phyloP scores from a whole-genome alignment of 306 rosid genomes.

The Carpinus fangiana region DNA sequence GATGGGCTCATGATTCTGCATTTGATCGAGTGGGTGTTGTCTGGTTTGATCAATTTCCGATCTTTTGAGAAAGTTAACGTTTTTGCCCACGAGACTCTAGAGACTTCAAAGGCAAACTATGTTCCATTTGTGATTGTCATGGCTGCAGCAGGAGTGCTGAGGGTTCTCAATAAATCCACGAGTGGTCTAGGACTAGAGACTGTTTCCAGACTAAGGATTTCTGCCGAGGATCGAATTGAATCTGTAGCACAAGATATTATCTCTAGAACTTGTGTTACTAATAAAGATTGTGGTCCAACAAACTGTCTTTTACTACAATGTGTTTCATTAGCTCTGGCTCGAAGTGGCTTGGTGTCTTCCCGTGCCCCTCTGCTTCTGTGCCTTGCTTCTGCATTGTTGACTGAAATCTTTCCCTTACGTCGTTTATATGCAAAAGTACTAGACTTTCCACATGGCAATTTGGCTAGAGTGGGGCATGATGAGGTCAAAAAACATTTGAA shows the following conservation, averaged over 20 bases:
- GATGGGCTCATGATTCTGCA: constrained; percentile 75
- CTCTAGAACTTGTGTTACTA: constrained; percentile 30
- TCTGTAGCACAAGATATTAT: constrained; percentile 47
- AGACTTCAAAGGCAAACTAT: constrained; percentile 41
- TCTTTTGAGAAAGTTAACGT: constrained; percentile 42
- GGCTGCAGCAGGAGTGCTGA: constrained; percentile 80
- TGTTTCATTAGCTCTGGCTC: constrained; percentile 61
- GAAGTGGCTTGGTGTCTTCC: constrained; percentile 57
- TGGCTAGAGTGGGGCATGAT: constrained; percentile 35
- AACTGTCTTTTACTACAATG: constrained; percentile 62
- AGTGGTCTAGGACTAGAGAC: constrained; percentile 41
- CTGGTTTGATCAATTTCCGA: constrained; percentile 48
- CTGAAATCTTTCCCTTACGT: constrained; percentile 72
- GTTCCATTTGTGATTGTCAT: constrained; percentile 64
- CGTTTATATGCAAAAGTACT: constrained; percentile 43
- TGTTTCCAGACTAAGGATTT: constrained; percentile 42
- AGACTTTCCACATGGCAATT: constrained; percentile 30
- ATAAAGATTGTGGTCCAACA: constrained; percentile 21
- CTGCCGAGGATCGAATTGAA: constrained; percentile 55
- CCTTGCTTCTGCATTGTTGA: constrained; percentile 66
- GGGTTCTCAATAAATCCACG: constrained; percentile 42
- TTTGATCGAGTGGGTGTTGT: constrained; percentile 73
- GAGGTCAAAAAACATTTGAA: constrained; percentile 63
- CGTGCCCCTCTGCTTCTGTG: constrained; percentile 57
- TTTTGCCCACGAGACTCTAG: constrained; percentile 43